Conservation (phyloP, 2,329 filamentous ascomycete species). For the Scolecobasidium constrictum region DNA sequence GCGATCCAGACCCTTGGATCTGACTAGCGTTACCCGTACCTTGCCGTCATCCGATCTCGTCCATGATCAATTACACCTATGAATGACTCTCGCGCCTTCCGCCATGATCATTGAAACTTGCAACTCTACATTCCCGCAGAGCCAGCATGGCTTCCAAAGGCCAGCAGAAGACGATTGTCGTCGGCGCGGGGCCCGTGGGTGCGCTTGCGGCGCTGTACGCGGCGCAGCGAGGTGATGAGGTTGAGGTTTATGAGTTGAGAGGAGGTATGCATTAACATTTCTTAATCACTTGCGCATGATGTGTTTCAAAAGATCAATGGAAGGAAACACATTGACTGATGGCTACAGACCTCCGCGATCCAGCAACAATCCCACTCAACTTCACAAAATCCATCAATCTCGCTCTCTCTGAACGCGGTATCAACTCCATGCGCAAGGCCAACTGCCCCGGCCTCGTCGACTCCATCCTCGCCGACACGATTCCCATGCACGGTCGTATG, state of each 20-base stretch:
- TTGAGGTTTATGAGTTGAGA: slow-evolving; percentile 89
- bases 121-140: too few species aligned
- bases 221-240: slow-evolving; percentile 73
- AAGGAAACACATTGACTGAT: too few species aligned
- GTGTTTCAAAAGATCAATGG: neutral
- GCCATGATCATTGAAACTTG: too few species aligned
- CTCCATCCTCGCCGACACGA: slow-evolving; percentile 63
- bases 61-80: too few species aligned
- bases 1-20: too few species aligned
- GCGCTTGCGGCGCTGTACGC: slow-evolving; percentile 88
- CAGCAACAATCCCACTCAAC: slow-evolving; percentile 73
- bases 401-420: slow-evolving; percentile 84
- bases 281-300: neutral
- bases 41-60: too few species aligned
- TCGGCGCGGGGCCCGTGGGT: slow-evolving; percentile 89
- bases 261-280: slow-evolving; percentile 61
- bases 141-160: neutral
- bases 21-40: too few species aligned
- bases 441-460: slow-evolving; percentile 58
- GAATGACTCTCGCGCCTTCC: too few species aligned
- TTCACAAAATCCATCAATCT: slow-evolving; percentile 99
- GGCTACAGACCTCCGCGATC: slow-evolving; percentile 80
- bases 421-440: slow-evolving; percentile 71
- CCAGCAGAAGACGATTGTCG: slow-evolving; percentile 60
- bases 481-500: slow-evolving; percentile 95